Evolutionary conservation across 495 filamentous ascomycete genomes (phyloP).

Genomic region (Echria macrotheca): DNA sequence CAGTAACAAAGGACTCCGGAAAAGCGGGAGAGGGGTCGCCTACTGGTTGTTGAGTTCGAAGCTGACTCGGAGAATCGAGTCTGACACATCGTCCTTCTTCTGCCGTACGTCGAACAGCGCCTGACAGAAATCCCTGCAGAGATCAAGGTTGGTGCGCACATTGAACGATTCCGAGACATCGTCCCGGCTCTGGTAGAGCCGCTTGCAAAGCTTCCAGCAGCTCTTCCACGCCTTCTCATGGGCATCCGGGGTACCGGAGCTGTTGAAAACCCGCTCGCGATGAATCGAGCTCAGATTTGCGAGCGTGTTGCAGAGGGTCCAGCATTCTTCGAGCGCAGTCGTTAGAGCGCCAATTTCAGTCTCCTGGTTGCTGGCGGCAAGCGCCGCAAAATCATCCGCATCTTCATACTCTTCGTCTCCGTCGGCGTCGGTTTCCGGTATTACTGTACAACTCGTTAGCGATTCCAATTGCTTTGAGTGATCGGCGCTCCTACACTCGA

Average conservation of each 20-base stretch:
- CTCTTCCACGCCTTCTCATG: constrained; percentile 86
- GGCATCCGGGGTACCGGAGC: constrained; percentile 60
- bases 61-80: constrained; percentile 83
- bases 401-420: constrained; percentile 38
- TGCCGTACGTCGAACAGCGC: constrained; percentile 78
- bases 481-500: constrained; percentile 56
- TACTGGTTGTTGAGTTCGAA: constrained; percentile 91
- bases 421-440: constrained; percentile 45
- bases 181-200: constrained; percentile 74
- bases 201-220: constrained; percentile 87
- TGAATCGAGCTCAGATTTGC: constrained; percentile 81
- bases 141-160: constrained; percentile 70
- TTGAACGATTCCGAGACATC: constrained; percentile 63
- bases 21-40: constrained; percentile 11
- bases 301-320: constrained; percentile 89
- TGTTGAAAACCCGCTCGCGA: constrained; percentile 69
- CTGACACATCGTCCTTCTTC: constrained; percentile 66
- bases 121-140: constrained; percentile 89
- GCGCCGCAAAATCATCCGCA: constrained; percentile 37
- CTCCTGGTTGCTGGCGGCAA: constrained; percentile 43
- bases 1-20: neutral
- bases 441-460: constrained; percentile 30
- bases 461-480: neutral
- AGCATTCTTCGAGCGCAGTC: constrained; percentile 79
- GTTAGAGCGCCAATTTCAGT: constrained; percentile 66